A percentile compares a stretch with the other conserved stretches of the same genome.
Evolutionary conservation across 371 early-diverging fungal genomes (phyloP).

Genomic region (Parasitella parasitica): DNA sequence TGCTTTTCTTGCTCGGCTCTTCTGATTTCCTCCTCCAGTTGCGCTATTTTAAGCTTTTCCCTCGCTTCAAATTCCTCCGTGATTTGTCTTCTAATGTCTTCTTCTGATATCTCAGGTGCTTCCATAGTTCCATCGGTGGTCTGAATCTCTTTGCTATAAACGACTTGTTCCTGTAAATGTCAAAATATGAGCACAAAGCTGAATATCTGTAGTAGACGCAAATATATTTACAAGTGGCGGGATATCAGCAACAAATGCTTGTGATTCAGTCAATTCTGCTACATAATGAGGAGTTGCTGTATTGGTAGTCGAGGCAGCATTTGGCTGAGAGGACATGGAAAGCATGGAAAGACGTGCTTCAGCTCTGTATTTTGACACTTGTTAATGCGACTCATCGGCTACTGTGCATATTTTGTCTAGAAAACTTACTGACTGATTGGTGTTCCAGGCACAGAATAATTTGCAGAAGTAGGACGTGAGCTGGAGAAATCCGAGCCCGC

Average conservation of each 20-base stretch:
- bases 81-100: slow-evolving; percentile 61
- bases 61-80: slow-evolving; percentile 60
- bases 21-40: slow-evolving; percentile 62
- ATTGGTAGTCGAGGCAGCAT: neutral
- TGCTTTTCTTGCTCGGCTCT: slow-evolving; percentile 52
- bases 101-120: slow-evolving; percentile 57
- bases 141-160: slow-evolving; percentile 90
- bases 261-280: slow-evolving; percentile 62
- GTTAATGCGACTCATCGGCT: no score
- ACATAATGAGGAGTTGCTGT: slow-evolving; percentile 34
- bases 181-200: neutral
- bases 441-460: slow-evolving; percentile 47
- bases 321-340: slow-evolving; percentile 34
- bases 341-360: slow-evolving; percentile 28
- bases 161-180: slow-evolving; percentile 70
- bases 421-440: slow-evolving; percentile 44
- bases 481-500: slow-evolving; percentile 54
- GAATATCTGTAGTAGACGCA: neutral
- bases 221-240: slow-evolving; percentile 67
- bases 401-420: neutral
- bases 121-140: slow-evolving; percentile 69
- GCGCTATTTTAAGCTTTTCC: slow-evolving; percentile 58
- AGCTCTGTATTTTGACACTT: neutral
- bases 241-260: slow-evolving; percentile 77
- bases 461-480: slow-evolving; percentile 43